A percentile compares a stretch with the other conserved stretches of the same genome.
phyloP scores from a whole-genome alignment of 495 filamentous ascomycete species.

The Hyaloscypha hepaticicola region DNA sequence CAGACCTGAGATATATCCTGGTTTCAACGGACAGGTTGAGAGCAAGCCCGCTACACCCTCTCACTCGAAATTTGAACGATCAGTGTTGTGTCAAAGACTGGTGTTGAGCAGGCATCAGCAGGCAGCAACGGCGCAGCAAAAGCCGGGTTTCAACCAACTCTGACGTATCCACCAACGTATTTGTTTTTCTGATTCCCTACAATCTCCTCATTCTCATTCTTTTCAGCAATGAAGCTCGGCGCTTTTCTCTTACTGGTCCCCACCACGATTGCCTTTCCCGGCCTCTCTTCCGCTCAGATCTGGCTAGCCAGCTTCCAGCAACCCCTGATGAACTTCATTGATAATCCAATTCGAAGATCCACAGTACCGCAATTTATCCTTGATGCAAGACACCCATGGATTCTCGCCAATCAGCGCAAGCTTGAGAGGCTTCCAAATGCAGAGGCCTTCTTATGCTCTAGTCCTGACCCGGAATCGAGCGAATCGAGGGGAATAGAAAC shows the following conservation, averaged over 20 bases:
- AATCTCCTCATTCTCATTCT: neutral
- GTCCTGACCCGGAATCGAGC: slow-evolving; percentile 5
- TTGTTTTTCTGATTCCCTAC: neutral
- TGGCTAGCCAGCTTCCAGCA: slow-evolving; percentile 16
- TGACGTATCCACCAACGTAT: neutral
- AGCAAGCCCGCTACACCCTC: neutral
- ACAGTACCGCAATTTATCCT: slow-evolving; percentile 12
- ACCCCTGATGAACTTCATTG: slow-evolving; percentile 2
- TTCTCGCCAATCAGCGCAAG: slow-evolving; percentile 14
- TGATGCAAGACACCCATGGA: slow-evolving; percentile 16
- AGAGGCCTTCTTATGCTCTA: slow-evolving; percentile 8
- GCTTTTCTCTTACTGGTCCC: neutral
- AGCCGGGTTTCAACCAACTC: neutral
- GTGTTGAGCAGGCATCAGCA: neutral
- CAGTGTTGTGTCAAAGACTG: neutral
- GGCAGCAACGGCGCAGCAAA: neutral
- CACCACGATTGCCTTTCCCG: slow-evolving; percentile 1
- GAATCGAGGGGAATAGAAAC: neutral
- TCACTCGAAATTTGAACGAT: neutral
- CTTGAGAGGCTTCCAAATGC: slow-evolving; percentile 13
- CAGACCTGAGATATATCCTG: neutral
- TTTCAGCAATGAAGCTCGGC: slow-evolving; percentile 7
- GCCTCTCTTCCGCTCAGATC: slow-evolving; percentile 7
- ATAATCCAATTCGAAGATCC: slow-evolving; percentile 10
- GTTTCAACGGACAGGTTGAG: neutral